A percentile compares a stretch with the other conserved stretches of the same genome.
phyloP scores from a whole-genome alignment of 805 yeast species.

The Hanseniaspora lindneri region DNA sequence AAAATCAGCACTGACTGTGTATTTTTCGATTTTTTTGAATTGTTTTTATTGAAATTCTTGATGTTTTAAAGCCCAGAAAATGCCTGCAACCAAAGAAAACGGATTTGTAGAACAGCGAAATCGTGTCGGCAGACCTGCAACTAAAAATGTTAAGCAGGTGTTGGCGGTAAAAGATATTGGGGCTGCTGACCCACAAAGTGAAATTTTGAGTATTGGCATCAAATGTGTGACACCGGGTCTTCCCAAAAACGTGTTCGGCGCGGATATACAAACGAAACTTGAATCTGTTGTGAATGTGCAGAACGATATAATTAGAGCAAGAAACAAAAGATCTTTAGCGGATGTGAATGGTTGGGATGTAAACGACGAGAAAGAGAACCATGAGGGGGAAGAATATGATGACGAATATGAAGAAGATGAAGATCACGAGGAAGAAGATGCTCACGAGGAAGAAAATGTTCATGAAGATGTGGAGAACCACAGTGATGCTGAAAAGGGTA shows the following conservation, averaged over 20 bases:
- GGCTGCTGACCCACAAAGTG: neutral
- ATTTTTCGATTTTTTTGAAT: no score
- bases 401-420: neutral
- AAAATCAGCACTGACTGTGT: no score
- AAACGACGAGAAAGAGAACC: neutral
- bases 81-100: no score
- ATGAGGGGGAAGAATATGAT: neutral
- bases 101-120: no score
- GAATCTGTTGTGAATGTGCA: slow-evolving; percentile 12
- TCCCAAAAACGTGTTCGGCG: slow-evolving; percentile 6
- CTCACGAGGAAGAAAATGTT: no score
- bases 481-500: neutral
- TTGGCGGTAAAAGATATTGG: neutral
- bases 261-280: slow-evolving; percentile 2
- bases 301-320: neutral
- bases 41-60: no score
- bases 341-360: no score
- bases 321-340: no score
- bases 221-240: slow-evolving; percentile 16
- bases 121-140: no score
- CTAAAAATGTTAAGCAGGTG: neutral
- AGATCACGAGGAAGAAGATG: no score
- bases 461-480: no score
- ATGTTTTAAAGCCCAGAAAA: no score
- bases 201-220: slow-evolving; percentile 8